Evolutionary conservation across 176 grass and related monocot genomes (phyloP).

Genomic region (Puccinellia tenuiflora): DNA sequence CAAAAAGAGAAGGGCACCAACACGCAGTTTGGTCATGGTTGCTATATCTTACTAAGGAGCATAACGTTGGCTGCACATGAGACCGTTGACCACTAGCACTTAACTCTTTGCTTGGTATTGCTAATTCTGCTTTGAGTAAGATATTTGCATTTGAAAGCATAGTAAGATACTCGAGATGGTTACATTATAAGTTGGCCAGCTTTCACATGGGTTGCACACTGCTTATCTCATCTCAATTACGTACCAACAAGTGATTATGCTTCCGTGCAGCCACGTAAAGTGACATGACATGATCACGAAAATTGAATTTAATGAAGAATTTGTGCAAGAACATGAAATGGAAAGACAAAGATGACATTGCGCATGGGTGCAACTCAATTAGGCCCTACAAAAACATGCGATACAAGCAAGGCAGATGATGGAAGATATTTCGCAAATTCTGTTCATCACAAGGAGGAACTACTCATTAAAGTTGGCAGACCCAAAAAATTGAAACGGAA

Average conservation of each 20-base stretch:
- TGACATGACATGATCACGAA: background rate
- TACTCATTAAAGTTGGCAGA: no score
- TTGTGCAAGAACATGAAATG: conserved; percentile 5
- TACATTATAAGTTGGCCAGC: background rate
- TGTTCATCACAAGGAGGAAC: background rate
- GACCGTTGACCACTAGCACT: background rate
- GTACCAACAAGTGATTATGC: background rate
- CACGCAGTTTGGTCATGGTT: background rate
- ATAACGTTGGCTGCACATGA: background rate
- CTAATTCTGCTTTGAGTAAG: background rate
- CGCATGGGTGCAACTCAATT: background rate
- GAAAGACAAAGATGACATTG: background rate
- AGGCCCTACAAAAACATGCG: background rate
- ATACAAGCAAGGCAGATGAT: background rate
- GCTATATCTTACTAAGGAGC: background rate
- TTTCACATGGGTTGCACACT: background rate
- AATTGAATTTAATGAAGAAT: background rate
- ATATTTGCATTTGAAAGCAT: background rate
- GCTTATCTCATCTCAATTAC: background rate
- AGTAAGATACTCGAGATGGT: background rate
- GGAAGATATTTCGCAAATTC: background rate
- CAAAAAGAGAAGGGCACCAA: background rate
- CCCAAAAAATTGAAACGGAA: background rate
- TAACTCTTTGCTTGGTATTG: background rate
- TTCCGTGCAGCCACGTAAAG: background rate